Evolutionary conservation across 2,329 filamentous ascomycete genomes (phyloP).

Genomic region (Fusarium luffae): DNA sequence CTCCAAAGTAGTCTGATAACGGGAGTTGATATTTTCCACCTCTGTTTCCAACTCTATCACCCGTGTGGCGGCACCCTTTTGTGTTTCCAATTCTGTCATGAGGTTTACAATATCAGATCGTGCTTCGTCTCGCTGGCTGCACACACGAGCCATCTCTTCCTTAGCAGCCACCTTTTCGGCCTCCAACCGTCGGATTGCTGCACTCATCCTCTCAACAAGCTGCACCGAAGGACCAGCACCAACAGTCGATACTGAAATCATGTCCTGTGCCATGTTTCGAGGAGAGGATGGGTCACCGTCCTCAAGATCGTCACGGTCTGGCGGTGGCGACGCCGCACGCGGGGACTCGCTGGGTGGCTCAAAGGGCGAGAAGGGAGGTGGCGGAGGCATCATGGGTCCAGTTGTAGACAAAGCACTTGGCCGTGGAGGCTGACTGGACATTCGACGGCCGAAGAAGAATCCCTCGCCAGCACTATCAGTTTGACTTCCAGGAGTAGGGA

Average conservation of each 20-base stretch:
- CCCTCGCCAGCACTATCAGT: constrained; percentile 54
- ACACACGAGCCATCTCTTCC: constrained; percentile 85
- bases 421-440: constrained; percentile 61
- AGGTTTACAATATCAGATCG: constrained; percentile 89
- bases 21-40: constrained; percentile 73
- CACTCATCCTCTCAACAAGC: constrained; percentile 95
- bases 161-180: constrained; percentile 89
- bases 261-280: constrained; percentile 79
- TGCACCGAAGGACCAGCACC: constrained; percentile 93
- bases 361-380: constrained; percentile 61
- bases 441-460: constrained; percentile 57
- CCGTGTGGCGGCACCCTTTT: constrained; percentile 68
- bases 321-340: constrained; percentile 53
- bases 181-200: constrained; percentile 89
- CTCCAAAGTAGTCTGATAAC: constrained; percentile 92
- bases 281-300: constrained; percentile 64
- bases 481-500: constrained; percentile 62
- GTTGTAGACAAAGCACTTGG: constrained; percentile 54
- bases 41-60: constrained; percentile 75
- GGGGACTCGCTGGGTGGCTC: constrained; percentile 53
- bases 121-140: constrained; percentile 89
- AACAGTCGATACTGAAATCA: constrained; percentile 88
- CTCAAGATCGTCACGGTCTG: constrained; percentile 64
- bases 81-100: constrained; percentile 86
- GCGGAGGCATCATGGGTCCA: constrained; percentile 50